Evolutionary conservation across 164 flowering plant genomes (phyloP).

Genomic region (Vitis labrusca): DNA sequence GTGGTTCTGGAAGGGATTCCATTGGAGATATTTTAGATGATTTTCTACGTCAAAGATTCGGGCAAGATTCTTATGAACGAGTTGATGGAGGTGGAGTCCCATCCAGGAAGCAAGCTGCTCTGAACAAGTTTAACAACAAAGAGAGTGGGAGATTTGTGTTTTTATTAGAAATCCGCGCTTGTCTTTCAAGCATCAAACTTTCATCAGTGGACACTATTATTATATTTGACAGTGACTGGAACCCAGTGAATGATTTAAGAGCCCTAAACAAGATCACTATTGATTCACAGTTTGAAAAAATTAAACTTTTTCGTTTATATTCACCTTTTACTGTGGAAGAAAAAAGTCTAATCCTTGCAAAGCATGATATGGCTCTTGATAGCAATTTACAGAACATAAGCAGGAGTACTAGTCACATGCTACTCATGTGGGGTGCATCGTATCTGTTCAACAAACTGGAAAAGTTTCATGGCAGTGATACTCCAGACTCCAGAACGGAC

Average conservation of each 20-base stretch:
- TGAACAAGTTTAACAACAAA: slow-evolving; percentile 66
- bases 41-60: slow-evolving; percentile 69
- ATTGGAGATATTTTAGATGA: slow-evolving; percentile 85
- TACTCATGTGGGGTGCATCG: slow-evolving; percentile 84
- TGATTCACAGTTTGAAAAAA: slow-evolving; percentile 51
- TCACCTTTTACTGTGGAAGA: slow-evolving; percentile 84
- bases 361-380: slow-evolving; percentile 45
- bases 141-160: slow-evolving; percentile 67
- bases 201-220: slow-evolving; percentile 66
- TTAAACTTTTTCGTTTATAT: slow-evolving; percentile 76
- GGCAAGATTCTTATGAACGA: slow-evolving; percentile 76
- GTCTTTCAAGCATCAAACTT: slow-evolving; percentile 69
- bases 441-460: slow-evolving; percentile 56
- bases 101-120: slow-evolving; percentile 59
- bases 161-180: slow-evolving; percentile 78
- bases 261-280: slow-evolving; percentile 63
- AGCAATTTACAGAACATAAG: slow-evolving; percentile 38
- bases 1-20: slow-evolving; percentile 45
- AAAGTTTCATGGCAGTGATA: slow-evolving; percentile 44
- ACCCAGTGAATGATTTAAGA: slow-evolving; percentile 70
- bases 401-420: slow-evolving; percentile 36
- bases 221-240: slow-evolving; percentile 78
- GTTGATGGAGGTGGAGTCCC: slow-evolving; percentile 46
- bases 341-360: slow-evolving; percentile 53
- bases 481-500: slow-evolving; percentile 9